phyloP scores from a whole-genome alignment of 73 alveolate species.

The Urostyla sp. region DNA sequence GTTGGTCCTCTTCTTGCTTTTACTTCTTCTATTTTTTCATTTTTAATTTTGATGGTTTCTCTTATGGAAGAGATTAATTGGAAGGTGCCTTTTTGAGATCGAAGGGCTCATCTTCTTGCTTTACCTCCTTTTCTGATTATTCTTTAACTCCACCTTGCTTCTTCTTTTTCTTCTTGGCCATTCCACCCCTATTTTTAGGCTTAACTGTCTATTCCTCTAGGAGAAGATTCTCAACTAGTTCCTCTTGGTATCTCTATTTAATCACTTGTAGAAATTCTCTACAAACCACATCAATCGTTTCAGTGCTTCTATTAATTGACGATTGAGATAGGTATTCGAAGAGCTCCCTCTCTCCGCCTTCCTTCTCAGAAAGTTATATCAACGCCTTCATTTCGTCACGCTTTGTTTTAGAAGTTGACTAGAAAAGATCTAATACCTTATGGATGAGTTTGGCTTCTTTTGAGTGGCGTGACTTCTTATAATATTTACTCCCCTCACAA shows the following conservation, averaged over 20 bases:
- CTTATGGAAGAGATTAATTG: background rate
- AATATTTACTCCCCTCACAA: no score
- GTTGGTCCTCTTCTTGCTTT: no score
- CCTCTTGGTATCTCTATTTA: slow-evolving; percentile 46
- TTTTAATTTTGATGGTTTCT: slow-evolving; percentile 11
- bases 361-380: slow-evolving; percentile 14
- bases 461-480: no score
- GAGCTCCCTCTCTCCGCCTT: slow-evolving; percentile 23
- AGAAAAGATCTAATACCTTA: no score
- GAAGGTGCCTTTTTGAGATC: slow-evolving; percentile 2
- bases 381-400: no score
- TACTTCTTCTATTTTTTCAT: slow-evolving; percentile 16
- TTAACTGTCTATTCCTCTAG: slow-evolving; percentile 30
- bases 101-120: background rate
- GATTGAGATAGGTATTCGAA: background rate
- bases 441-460: no score
- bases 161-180: slow-evolving; percentile 40
- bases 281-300: slow-evolving; percentile 5
- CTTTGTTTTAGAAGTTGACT: no score
- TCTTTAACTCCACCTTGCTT: background rate
- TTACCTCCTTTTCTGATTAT: background rate
- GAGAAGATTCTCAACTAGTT: slow-evolving; percentile 38
- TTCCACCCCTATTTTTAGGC: background rate
- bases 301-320: slow-evolving; percentile 16
- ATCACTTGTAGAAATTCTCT: slow-evolving; percentile 26